Base-by-base conservation (phyloP, 1,139 yeast genomes). In the Geotrichum phurueaensis region DNA sequence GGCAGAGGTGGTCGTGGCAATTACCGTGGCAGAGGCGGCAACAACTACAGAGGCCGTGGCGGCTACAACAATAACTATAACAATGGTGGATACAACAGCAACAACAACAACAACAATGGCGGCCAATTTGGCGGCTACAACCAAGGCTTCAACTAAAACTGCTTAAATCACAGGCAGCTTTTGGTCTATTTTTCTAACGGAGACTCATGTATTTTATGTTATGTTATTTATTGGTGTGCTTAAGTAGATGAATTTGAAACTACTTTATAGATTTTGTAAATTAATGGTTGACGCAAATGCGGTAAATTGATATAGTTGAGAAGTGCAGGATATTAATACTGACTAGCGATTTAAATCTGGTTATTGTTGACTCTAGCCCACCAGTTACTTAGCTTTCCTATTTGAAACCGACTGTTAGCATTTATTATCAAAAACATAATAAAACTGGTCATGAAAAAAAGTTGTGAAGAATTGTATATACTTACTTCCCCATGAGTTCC, bases 401-500 rank as follows among this genome's bases (percentile, higher is more conserved):
- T 9, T 27, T 7, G 9, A 23, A 23, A 31, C 6, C 27, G 2
- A 23, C 25, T 33, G 48, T 39, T 50, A 45, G 48, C n/a, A 31
- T 22, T n/a, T n/a, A n/a, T n/a, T n/a, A 27, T 20, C 15, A 33
- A 20, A 48, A 29, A 25, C 9, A 31, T 36, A 23, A 18, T 4
- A 15, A 53, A 29, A 4, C 31, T 27, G 31, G 9, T 27, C 9
- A 7, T 27, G 31, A 1, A 39, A 15, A 25, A 4, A 29, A 9
- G 20, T n/a, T 2, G 15, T 15, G 22, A 53, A n/a, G n/a, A 13
- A 3, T n/a, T 36, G 33, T 29, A 13, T 23, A 27, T 29, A 65
- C 70, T 61, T 64, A 66, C 71, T 54, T 1, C 80, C 80, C 70
- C 69, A 68, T 23, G 53, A 51, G 23, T 62, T 52, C n/a, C 73